phyloP scores from a whole-genome alignment of 352 stramenopile species.

The Globisporangium alternatum region DNA sequence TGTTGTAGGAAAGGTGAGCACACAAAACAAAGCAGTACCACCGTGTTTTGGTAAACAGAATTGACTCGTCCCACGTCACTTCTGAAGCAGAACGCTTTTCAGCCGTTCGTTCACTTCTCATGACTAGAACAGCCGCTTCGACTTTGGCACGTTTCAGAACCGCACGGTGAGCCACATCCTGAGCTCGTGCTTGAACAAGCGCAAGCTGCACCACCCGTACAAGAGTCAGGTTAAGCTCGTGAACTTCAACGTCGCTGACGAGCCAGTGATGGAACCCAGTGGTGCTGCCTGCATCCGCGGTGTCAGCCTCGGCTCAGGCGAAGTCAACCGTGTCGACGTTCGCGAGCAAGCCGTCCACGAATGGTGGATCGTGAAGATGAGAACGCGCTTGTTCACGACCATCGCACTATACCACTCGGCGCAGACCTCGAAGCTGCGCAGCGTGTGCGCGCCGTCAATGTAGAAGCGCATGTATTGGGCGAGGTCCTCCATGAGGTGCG shows the following conservation, averaged over 20 bases:
- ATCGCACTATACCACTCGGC: conserved; percentile 61
- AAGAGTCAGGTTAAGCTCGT: conserved; percentile 83
- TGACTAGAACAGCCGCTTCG: conserved; percentile 74
- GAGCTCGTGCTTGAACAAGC: conserved; percentile 79
- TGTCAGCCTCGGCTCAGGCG: conserved; percentile 4
- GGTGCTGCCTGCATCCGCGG: conserved; percentile 24
- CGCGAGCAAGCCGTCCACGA: background rate
- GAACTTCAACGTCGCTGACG: conserved; percentile 71
- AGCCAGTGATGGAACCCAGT: conserved; percentile 15
- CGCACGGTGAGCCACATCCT: conserved; percentile 82
- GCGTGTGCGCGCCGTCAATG: conserved; percentile 89
- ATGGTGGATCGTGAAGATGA: conserved; percentile 84
- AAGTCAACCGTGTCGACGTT: conserved; percentile 9
- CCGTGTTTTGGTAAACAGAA: too few species aligned
- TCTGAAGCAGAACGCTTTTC: too few species aligned
- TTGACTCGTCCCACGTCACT: too few species aligned
- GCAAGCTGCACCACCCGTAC: conserved; percentile 80
- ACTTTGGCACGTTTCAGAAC: conserved; percentile 83
- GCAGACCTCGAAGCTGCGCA: conserved; percentile 71
- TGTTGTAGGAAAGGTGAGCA: too few species aligned
- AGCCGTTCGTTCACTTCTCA: too few species aligned
- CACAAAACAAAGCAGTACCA: too few species aligned
- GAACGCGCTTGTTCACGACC: conserved; percentile 25
- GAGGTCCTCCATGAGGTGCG: conserved; percentile 57
- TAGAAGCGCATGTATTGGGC: conserved; percentile 49